Evolutionary conservation across 2,329 filamentous ascomycete genomes (phyloP), one percentile per base, ranked within the genome.

Genomic region (Achaetomium macrosporum): DNA sequence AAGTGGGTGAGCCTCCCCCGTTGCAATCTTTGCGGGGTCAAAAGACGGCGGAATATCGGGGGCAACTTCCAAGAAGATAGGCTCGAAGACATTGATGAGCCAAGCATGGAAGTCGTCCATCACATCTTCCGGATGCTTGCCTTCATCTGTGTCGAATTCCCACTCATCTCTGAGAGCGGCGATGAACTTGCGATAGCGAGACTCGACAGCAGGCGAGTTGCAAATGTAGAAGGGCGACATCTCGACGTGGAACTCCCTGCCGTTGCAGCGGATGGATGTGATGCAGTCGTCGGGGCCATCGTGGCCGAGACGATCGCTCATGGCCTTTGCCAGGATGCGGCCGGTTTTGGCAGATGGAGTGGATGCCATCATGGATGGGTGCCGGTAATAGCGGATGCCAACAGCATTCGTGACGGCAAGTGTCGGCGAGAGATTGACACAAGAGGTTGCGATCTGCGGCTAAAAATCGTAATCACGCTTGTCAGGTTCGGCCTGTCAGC

Each of bases 221-320:
- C 55, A 47, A 11, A 57, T 25, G 42, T 29, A 57, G 48, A 48
- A 49, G 15, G 52, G 51, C 33, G 55, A 57, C 45, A 57, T 49
- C 13, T 50, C 51, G 41, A 57, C 40, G 20, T 52, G 42, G 33
- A 55, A 55, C 15, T 50, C 45, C 29, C 55, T 41, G 42, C 52
- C 55, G 39, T 57, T 54, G 52, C 52, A 57, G 45, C 55, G 55
- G 46, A 55, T 55, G n/a, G 17, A 44, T 20, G 46, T 53, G 45
- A 53, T 50, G 52, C 55, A 57, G 42, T 54, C 52, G 36, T 52
- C 49, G 11, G 10, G 7, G 19, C 36, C 41, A 15, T 33, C 48
- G 12, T 49, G 7, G 45, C 51, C 42, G 17, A 48, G 13, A 51
- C 47, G 47, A 37, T 30, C 47, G 36, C 42, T 42, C 33, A 55